Evolutionary conservation across 441 rosid genomes (phyloP), one percentile per base, ranked within the genome.

Genomic region (Hura crepitans): DNA sequence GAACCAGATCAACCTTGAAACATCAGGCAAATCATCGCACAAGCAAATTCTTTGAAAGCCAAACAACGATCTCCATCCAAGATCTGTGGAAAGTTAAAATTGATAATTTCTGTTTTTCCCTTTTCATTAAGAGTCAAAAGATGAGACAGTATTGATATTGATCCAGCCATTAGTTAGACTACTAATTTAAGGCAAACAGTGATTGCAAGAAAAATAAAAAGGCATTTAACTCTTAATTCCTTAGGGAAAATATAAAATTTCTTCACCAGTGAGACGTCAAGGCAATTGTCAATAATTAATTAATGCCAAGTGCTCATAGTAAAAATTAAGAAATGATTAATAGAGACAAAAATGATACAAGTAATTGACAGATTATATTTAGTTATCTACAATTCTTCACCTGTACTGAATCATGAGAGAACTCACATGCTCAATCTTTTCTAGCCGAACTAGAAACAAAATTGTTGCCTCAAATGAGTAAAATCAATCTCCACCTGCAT

Each of bases 311-410:
- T 25, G 76, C 62, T 73, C 79, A 65, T 58, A 70, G 53, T 13
- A 51, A 67, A 63, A 54, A 67, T 76, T 47, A 56, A 65, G 69
- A 58, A 39, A 66, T 60, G 51, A 69, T 51, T 62, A 58, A 66
- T 56, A 57, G 22, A 54, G 31, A 58, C 30, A 43, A 65, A 72
- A 55, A 30, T 39, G 46, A n/a, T 49, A 45, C 30, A 46, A 56
- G 55, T 58, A 27, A 57, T 10, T 7, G 39, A 61, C 22, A n/a
- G 66, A 65, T 27, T 64, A 56, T 22, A 61, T 47, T 64, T 39
- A 10, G 46, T 57, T 78, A 80, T 77, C 39, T 79, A 82, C 83
- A 79, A 13, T 62, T 72, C 69, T 62, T 77, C 73, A 78, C 72
- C 79, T 70, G 72, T 69, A 69, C 30, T 35, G 57, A 33, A 73